phyloP scores from a whole-genome alignment of 257 asterid species.

The Solanum peruvianum region DNA sequence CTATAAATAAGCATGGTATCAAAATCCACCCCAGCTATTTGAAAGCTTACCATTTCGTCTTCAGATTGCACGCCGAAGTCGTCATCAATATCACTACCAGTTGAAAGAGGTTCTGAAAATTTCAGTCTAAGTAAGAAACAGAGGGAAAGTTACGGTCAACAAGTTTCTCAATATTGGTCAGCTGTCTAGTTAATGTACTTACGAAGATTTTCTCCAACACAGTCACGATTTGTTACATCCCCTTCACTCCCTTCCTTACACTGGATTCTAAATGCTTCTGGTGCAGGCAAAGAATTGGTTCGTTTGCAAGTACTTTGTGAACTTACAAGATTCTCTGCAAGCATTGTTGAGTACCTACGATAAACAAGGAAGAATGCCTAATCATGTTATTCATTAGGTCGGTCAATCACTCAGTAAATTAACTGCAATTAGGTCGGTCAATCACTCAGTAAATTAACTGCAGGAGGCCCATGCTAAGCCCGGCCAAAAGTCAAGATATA shows the following conservation, averaged over 20 bases:
- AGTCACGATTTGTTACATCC: slow-evolving; percentile 10
- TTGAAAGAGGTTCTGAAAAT: slow-evolving; percentile 62
- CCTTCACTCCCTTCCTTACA: slow-evolving; percentile 26
- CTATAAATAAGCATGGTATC: neutral
- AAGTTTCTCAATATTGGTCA: neutral
- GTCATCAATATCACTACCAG: slow-evolving; percentile 51
- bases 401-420: neutral
- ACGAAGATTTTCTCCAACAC: slow-evolving; percentile 43
- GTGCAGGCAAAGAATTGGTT: slow-evolving; percentile 21
- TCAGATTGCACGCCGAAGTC: slow-evolving; percentile 59
- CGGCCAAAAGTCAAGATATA: neutral
- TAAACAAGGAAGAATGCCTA: slow-evolving; percentile 2
- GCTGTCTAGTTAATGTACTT: slow-evolving; percentile 3
- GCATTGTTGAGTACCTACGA: slow-evolving; percentile 90
- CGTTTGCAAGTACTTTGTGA: slow-evolving; percentile 40
- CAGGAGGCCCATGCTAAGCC: neutral
- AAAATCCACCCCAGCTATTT: neutral
- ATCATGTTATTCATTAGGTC: neutral
- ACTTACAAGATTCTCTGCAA: slow-evolving; percentile 89
- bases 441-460: neutral
- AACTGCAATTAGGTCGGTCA: neutral
- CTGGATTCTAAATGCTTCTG: slow-evolving; percentile 26
- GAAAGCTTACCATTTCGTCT: slow-evolving; percentile 64
- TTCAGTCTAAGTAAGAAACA: slow-evolving; percentile 19
- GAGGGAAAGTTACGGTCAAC: neutral